Evolutionary conservation across 768 basidiomycete species (phyloP).

Genomic region (Russula sp.): DNA sequence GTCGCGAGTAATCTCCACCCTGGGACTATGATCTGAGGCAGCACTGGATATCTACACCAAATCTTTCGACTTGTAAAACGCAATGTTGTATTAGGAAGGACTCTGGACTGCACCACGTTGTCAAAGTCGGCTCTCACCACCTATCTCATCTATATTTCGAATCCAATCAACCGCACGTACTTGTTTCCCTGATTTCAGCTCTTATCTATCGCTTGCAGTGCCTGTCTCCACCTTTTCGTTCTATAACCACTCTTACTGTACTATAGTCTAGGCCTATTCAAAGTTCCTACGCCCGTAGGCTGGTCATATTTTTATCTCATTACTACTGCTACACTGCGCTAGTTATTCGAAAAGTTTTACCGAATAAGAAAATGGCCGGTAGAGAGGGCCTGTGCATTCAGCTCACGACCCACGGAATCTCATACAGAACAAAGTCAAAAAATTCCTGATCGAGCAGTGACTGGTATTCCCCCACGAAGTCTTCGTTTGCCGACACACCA

Average conservation of each 20-base stretch:
- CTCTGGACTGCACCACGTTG: conserved; percentile 26
- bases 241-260: conserved; percentile 31
- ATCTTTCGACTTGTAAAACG: conserved; percentile 25
- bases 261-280: conserved; percentile 41
- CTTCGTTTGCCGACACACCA: conserved; percentile 47
- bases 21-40: conserved; percentile 34
- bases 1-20: conserved; percentile 68
- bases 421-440: conserved; percentile 92
- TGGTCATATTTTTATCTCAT: conserved; percentile 57
- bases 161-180: conserved; percentile 16
- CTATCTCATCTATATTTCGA: conserved; percentile 28
- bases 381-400: conserved; percentile 38
- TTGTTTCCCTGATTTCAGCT: conserved; percentile 26
- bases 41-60: conserved; percentile 22
- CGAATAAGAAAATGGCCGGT: conserved; percentile 23
- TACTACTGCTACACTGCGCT: conserved; percentile 29
- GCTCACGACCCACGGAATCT: conserved; percentile 85
- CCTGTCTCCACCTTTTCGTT: conserved; percentile 16
- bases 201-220: conserved; percentile 25
- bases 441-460: conserved; percentile 92
- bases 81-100: conserved; percentile 31
- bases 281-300: conserved; percentile 53
- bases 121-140: conserved; percentile 17
- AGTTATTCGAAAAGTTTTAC: conserved; percentile 16
- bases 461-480: conserved; percentile 89